Percentiles rank a stretch among this genome's conserved stretches.
These are phyloP conservation scores for Quillaja saponaria DNA, from an alignment of 306 rosid species.

Conservation along the genomic window DNA sequence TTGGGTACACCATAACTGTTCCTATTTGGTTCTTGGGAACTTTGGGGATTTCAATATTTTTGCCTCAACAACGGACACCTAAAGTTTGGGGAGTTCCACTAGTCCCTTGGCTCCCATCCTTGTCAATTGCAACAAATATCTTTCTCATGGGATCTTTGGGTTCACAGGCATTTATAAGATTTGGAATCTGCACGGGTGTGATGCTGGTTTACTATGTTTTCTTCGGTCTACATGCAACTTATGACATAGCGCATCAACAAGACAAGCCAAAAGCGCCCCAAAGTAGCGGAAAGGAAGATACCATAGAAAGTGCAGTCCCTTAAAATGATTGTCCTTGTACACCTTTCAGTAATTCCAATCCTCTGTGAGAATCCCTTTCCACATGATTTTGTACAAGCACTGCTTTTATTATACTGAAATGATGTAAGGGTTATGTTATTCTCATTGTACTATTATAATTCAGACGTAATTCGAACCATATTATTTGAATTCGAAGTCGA, in stretches of 20 bases:
- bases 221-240: constrained; percentile 66
- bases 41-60: constrained; percentile 38
- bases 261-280: no score
- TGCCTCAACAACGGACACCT: constrained; percentile 55
- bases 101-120: constrained; percentile 70
- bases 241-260: constrained; percentile 67
- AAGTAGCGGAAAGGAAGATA: no score
- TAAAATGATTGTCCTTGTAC: no score
- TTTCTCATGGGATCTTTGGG: constrained; percentile 83
- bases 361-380: no score
- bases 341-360: no score
- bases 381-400: no score
- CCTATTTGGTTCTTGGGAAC: constrained; percentile 64
- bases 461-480: no score
- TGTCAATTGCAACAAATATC: constrained; percentile 62
- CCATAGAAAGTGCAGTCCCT: no score
- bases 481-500: no score
- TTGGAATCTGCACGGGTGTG: constrained; percentile 50
- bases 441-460: no score
- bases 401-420: no score
- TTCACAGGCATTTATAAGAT: constrained; percentile 49
- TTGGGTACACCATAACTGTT: constrained; percentile 38
- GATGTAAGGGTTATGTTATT: no score
- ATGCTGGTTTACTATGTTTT: constrained; percentile 52
- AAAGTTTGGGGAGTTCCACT: constrained; percentile 72